phyloP scores from a whole-genome alignment of 2,329 filamentous ascomycete species.

The Penicillium janthinellum region DNA sequence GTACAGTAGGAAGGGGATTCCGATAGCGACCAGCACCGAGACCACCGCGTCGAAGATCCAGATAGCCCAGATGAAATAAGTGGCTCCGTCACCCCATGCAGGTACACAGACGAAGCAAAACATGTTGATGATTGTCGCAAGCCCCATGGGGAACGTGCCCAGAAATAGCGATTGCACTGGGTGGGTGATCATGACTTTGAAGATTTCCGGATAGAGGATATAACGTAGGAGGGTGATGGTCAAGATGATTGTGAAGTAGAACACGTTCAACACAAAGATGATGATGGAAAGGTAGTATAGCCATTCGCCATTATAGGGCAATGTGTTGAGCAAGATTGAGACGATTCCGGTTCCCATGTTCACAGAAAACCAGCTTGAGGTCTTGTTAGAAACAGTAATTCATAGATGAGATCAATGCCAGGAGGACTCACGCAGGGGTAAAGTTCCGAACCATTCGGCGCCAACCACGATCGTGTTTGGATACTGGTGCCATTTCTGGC shows the following conservation, averaged over 20 bases:
- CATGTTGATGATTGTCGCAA: slow-evolving; percentile 67
- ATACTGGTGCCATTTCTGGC: not conserved
- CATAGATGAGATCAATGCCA: not conserved
- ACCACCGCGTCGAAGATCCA: slow-evolving; percentile 60
- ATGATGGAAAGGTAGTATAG: slow-evolving; percentile 39
- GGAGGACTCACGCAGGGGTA: slow-evolving; percentile 40
- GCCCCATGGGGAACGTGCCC: slow-evolving; percentile 65
- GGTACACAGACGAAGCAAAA: slow-evolving; percentile 62
- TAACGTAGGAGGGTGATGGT: slow-evolving; percentile 61
- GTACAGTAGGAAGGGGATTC: slow-evolving; percentile 58
- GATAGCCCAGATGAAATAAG: slow-evolving; percentile 56
- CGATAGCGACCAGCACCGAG: slow-evolving; percentile 54
- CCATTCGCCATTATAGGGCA: slow-evolving; percentile 40
- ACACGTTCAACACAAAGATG: slow-evolving; percentile 35
- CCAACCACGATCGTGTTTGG: slow-evolving; percentile 33
- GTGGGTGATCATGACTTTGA: slow-evolving; percentile 64
- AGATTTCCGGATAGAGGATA: slow-evolving; percentile 64
- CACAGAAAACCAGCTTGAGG: slow-evolving; percentile 37
- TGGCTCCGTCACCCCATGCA: slow-evolving; percentile 59
- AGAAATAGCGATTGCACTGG: slow-evolving; percentile 68
- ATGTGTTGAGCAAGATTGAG: slow-evolving; percentile 36
- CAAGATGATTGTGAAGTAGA: slow-evolving; percentile 34
- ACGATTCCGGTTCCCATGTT: slow-evolving; percentile 44
- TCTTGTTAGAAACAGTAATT: not conserved
- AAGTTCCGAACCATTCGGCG: slow-evolving; percentile 34